phyloP scores from a whole-genome alignment of 1,284 basidiomycete genomes.

The Tilletia indica region DNA sequence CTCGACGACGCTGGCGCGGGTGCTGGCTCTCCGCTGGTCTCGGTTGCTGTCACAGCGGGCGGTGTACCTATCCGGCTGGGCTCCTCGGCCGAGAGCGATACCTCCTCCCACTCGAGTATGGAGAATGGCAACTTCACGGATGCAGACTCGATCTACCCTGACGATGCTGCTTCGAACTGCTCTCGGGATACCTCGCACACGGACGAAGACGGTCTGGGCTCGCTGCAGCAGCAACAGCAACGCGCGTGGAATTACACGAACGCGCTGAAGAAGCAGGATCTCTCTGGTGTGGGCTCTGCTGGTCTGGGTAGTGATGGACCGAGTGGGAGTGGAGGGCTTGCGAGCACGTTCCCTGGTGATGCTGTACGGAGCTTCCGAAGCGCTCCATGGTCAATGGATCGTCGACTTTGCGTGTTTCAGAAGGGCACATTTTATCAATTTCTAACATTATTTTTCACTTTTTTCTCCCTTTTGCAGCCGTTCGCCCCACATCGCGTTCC shows the following conservation, averaged over 20 bases:
- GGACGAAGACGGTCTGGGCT: slow-evolving; percentile 2
- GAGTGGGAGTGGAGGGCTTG: not conserved
- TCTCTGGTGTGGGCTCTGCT: not conserved
- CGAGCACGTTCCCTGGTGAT: slow-evolving; percentile 19
- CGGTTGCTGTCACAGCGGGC: not conserved
- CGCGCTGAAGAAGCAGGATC: not conserved
- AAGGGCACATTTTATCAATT: no score
- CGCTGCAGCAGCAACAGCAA: not conserved
- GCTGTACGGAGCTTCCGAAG: not conserved
- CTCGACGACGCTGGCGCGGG: not conserved
- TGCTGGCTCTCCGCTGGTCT: not conserved
- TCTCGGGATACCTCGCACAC: slow-evolving; percentile 22
- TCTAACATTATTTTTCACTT: no score
- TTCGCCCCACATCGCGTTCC: no score
- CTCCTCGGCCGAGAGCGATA: no score
- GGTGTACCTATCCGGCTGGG: no score
- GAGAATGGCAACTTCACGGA: slow-evolving; percentile 19
- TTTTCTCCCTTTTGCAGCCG: no score
- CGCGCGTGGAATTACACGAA: not conserved
- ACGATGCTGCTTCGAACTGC: slow-evolving; percentile 43
- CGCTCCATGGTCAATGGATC: no score
- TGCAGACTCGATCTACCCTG: slow-evolving; percentile 42
- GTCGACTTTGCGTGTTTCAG: no score
- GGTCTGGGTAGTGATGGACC: not conserved
- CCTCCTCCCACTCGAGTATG: not conserved